A percentile compares a stretch with the other conserved stretches of the same genome.
Evolutionary conservation across 768 basidiomycete genomes (phyloP).

Genomic region (Suillus sp.): DNA sequence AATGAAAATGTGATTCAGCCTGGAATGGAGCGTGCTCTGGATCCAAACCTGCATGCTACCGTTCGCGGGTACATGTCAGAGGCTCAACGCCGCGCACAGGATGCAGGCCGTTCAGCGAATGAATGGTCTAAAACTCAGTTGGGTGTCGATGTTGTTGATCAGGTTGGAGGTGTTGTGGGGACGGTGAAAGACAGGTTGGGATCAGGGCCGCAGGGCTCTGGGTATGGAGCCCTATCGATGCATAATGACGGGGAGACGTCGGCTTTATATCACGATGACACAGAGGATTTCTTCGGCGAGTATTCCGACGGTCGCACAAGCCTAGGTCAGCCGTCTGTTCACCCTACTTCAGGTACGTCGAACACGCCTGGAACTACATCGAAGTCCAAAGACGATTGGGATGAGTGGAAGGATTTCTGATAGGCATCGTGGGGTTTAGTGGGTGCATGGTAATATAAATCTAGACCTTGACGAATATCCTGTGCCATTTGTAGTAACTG

Average conservation of each 20-base stretch:
- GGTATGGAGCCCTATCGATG: slow-evolving; percentile 51
- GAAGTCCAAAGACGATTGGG: slow-evolving; percentile 58
- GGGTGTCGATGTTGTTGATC: slow-evolving; percentile 85
- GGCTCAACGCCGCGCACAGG: slow-evolving; percentile 64
- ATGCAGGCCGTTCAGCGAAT: slow-evolving; percentile 66
- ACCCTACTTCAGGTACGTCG: slow-evolving; percentile 14
- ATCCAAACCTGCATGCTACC: slow-evolving; percentile 77
- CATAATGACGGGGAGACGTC: slow-evolving; percentile 58
- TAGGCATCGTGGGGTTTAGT: slow-evolving; percentile 24
- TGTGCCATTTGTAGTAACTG: not conserved
- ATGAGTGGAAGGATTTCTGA: slow-evolving; percentile 81
- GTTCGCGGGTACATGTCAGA: slow-evolving; percentile 73
- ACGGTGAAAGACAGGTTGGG: slow-evolving; percentile 60
- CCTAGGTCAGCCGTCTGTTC: slow-evolving; percentile 17
- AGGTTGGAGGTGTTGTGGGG: slow-evolving; percentile 69
- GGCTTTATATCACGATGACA: slow-evolving; percentile 60
- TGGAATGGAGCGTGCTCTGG: slow-evolving; percentile 75
- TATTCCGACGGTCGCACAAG: slow-evolving; percentile 25
- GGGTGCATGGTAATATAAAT: not conserved
- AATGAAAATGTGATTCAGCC: slow-evolving; percentile 91
- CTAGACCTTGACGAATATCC: not conserved
- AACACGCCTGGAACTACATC: slow-evolving; percentile 27
- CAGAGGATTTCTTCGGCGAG: slow-evolving; percentile 61
- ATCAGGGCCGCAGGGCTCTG: slow-evolving; percentile 54
- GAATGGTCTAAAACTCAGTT: slow-evolving; percentile 75